These are phyloP conservation scores for Yueomyces sinensis DNA, from an alignment of 805 yeast genomes.

Conservation along the genomic window DNA sequence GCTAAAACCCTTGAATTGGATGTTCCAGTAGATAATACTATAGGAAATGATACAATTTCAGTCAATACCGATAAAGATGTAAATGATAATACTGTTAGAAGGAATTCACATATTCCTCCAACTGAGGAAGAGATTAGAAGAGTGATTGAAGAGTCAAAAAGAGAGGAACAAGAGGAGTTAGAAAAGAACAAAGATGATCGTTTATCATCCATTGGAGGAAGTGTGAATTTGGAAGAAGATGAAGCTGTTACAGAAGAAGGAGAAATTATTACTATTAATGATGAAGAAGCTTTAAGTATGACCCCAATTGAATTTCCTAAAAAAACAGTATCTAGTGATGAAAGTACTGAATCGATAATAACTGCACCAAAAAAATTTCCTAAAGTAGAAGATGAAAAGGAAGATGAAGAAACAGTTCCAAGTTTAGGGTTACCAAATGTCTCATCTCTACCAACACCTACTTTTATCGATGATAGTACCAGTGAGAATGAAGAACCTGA, in stretches of 20 bases:
- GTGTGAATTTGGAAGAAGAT: not conserved
- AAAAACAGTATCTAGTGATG: constrained; percentile 1
- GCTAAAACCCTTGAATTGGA: not conserved
- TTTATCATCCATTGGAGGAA: not conserved
- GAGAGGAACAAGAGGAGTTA: not conserved
- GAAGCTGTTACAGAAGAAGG: not conserved
- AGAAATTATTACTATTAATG: not conserved
- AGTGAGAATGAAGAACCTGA: constrained; percentile 1
- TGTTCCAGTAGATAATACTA: not conserved
- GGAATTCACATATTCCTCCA: not conserved
- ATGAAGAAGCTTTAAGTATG: not conserved
- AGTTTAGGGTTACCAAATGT: not conserved
- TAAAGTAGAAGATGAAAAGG: not conserved
- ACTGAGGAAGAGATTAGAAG: constrained; percentile 1
- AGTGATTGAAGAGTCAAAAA: not conserved
- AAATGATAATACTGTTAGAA: not conserved
- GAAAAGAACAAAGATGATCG: not conserved
- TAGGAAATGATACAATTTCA: not conserved
- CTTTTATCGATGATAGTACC: constrained; percentile 2
- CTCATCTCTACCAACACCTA: constrained; percentile 2
- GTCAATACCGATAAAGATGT: not conserved
- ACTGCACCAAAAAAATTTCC: not conserved
- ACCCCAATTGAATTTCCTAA: not conserved
- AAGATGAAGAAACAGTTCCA: not conserved
- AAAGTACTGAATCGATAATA: too few relatives aligned